These are phyloP conservation scores for Saturnispora dispora DNA, from an alignment of 805 yeast species.

Conservation along the genomic window DNA sequence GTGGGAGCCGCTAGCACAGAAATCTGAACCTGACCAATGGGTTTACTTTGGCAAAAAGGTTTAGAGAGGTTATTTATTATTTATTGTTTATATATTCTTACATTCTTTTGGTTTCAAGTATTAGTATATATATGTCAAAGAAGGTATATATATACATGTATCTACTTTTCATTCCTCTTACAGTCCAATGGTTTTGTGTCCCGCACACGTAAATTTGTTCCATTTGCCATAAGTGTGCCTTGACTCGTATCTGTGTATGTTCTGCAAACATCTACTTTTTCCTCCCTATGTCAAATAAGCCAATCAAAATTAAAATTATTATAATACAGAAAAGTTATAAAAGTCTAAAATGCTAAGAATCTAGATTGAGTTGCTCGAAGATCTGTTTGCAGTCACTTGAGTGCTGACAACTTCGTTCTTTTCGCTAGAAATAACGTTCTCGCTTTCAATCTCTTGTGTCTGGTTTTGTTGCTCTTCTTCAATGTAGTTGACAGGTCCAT, in stretches of 20 bases:
- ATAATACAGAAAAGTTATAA: not conserved
- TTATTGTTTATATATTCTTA: not conserved
- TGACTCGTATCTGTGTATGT: too few relatives aligned
- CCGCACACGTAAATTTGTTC: too few relatives aligned
- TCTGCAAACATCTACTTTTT: too few relatives aligned
- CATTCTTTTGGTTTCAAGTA: not conserved
- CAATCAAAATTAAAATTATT: not conserved
- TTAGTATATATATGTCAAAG: not conserved
- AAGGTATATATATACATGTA: too few relatives aligned
- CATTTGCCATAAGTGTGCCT: too few relatives aligned
- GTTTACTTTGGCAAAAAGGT: conserved; percentile 63
- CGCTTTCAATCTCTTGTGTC: conserved; percentile 10
- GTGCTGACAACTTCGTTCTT: not conserved
- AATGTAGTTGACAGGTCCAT: conserved; percentile 44
- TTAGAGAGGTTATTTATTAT: conserved; percentile 26
- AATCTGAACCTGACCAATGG: conserved; percentile 80
- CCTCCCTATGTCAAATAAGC: not conserved
- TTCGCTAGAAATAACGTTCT: not conserved
- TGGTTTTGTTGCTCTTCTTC: conserved; percentile 26
- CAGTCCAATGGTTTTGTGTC: too few relatives aligned
- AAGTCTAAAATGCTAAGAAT: not conserved
- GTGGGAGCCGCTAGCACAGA: conserved; percentile 77
- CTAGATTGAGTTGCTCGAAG: not conserved
- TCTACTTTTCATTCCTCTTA: too few relatives aligned
- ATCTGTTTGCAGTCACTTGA: not conserved